phyloP scores from a whole-genome alignment of 129 eudicot species.

The Logfia minima region DNA sequence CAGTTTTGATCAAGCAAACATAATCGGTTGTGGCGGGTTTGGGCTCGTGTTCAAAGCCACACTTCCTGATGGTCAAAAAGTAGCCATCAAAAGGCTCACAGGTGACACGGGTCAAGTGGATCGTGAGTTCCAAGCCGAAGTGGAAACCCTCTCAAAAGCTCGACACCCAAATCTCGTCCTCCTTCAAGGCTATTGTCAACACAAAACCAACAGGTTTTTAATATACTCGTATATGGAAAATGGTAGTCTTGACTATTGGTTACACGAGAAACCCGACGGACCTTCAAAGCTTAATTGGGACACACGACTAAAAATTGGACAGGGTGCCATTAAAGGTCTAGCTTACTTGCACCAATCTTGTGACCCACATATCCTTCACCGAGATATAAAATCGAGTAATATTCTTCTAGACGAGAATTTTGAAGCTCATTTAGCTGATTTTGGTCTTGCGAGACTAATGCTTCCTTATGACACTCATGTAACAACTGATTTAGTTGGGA shows the following conservation, averaged over 20 bases:
- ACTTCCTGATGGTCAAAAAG: constrained; percentile 13
- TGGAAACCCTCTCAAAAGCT: constrained; percentile 13
- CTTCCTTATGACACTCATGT: constrained; percentile 17
- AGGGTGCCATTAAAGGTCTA: constrained; percentile 14
- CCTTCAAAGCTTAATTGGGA: constrained; percentile 9
- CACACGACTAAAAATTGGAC: constrained; percentile 1
- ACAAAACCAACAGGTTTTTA: constrained; percentile 6
- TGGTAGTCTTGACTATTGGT: constrained; percentile 14
- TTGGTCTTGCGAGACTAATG: constrained; percentile 19
- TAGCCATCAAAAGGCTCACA: constrained; percentile 15
- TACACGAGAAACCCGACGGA: constrained; percentile 12
- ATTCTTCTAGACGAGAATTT: constrained; percentile 16
- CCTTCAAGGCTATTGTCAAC: constrained; percentile 20
- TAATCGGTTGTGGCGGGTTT: constrained; percentile 16
- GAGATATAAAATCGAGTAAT: constrained; percentile 13
- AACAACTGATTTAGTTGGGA: constrained; percentile 23
- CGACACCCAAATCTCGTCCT: constrained; percentile 16
- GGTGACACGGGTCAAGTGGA: constrained; percentile 19
- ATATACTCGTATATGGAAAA: constrained; percentile 19
- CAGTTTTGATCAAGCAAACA: constrained; percentile 21
- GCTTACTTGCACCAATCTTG: constrained; percentile 22
- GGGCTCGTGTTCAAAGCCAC: constrained; percentile 21
- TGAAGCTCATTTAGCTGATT: constrained; percentile 23
- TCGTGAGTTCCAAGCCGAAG: constrained; percentile 20
- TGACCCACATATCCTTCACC: constrained; percentile 13